Conservation (phyloP, 1,139 yeast genomes). For the Arxiozyma slooffiae region DNA sequence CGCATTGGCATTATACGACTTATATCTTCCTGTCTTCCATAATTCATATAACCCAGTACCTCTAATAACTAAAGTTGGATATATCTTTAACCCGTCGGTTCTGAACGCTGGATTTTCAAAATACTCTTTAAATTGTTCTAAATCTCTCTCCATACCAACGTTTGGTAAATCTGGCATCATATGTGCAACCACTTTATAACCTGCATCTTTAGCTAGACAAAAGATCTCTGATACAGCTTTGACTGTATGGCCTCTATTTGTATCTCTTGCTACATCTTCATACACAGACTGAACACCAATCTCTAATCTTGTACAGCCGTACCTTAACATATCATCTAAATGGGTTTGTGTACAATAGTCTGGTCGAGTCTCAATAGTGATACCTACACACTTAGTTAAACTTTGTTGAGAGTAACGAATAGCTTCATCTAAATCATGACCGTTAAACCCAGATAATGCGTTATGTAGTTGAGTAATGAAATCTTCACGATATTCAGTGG, state of each 20-base stretch:
- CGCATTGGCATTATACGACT: slow-evolving; percentile 90
- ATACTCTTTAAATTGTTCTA: slow-evolving; percentile 90
- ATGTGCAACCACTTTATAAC: slow-evolving; percentile 93
- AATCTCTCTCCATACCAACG: slow-evolving; percentile 96
- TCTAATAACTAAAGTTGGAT: slow-evolving; percentile 92
- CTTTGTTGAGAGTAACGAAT: slow-evolving; percentile 87
- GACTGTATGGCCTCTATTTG: slow-evolving; percentile 97
- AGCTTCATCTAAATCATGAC: slow-evolving; percentile 82
- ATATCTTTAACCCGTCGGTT: slow-evolving; percentile 90
- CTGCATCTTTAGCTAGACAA: slow-evolving; percentile 93
- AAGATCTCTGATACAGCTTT: slow-evolving; percentile 93
- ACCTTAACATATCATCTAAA: slow-evolving; percentile 85
- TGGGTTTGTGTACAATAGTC: slow-evolving; percentile 97
- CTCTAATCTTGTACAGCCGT: slow-evolving; percentile 94
- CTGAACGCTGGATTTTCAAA: slow-evolving; percentile 95
- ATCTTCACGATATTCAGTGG: slow-evolving; percentile 77
- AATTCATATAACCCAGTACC: slow-evolving; percentile 96
- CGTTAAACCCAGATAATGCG: slow-evolving; percentile 92
- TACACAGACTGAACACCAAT: slow-evolving; percentile 96
- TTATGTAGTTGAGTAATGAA: slow-evolving; percentile 87
- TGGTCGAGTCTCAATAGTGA: slow-evolving; percentile 96
- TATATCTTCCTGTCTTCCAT: slow-evolving; percentile 93
- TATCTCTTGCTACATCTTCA: slow-evolving; percentile 97
- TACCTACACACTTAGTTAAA: slow-evolving; percentile 94
- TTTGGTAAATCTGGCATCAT: slow-evolving; percentile 99